Base-by-base conservation (phyloP, 352 stramenopile genomes). In the Phytopythium ostracodes region DNA sequence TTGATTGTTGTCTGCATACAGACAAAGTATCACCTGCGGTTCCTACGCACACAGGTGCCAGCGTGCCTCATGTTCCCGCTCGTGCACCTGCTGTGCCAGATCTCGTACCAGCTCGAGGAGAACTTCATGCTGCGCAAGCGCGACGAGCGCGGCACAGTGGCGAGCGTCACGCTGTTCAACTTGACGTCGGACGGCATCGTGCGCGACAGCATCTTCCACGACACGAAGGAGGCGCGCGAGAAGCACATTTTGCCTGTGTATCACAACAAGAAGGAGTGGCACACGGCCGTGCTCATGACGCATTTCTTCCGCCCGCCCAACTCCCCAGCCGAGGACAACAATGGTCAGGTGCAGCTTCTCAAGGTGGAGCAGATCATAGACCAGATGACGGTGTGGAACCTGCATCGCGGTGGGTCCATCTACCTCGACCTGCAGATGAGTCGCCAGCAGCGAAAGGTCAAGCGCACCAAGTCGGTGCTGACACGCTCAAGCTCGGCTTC, bases 321-420 rank as follows among this genome's bases (percentile, higher is more conserved):
- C 54, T 85, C 84, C 0, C 81, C 83, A 14, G 83, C 87, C 27
- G 87, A 96, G 54, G 75, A 93, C 36, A 60, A 59, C 6, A 79
- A 87, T 51, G 85, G 82, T 17, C 87, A 93, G 62, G 84, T 96
- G 6, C 83, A 92, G 61, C 57, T 96, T 57, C 74, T 94, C 31
- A 94, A 93, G 63, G 85, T 93, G 27, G 84, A 93, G 15, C 85
- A 94, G 58, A 96, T 96, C 31, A 87, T 96, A 24, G 85, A 94
- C 65, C 78, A 90, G 42, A 94, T 96, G 85, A 93, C 81, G 50
- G 80, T 93, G 18, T 96, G 87, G 87, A 79, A 76, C 17, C 71
- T 96, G 44, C 82, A 96, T 61, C 87, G 87, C 15, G 87, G 84
- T 17, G 87, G 87, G 0, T 91, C 85, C 1, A 92, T 93, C 49